Base-by-base conservation (phyloP, 495 filamentous ascomycete species). In the Chaetomidium leptoderma region DNA sequence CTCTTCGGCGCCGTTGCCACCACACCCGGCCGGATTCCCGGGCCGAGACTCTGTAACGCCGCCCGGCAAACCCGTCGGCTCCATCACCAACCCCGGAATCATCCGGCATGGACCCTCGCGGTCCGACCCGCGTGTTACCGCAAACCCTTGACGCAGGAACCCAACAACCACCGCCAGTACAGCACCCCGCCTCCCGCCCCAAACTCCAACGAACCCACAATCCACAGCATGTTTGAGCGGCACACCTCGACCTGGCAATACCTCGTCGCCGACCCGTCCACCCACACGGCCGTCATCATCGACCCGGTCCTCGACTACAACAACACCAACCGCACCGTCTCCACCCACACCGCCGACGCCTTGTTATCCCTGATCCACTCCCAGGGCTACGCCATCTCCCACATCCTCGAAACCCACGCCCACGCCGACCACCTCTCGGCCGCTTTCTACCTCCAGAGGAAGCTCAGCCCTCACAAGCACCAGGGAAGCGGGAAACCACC, bases 401-500 rank as follows among this genome's bases (percentile, higher is more conserved):
- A 57, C 23, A 79, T 86, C 27, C 72, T 86, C n/a, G 83, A 85
- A 58, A 85, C 83, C 0, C 83, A 86, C 61, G 78, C 74, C 7
- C 83, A 86, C 59, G 83, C 83, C 19, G 83, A 85, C 64, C 83
- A 85, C 62, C 60, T 85, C 10, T 83, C 80, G 1, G 76, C 83
- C 0, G 65, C 82, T 0, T 68, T 67, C 7, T 86, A 85, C 60
- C 69, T 86, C 0, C 81, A 82, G 58, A 50, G 56, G 0, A 63
- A 60, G 6, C 70, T 86, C n/a, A n/a, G n/a, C n/a, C n/a, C n/a
- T n/a, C n/a, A n/a, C n/a, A n/a, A 0, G 55, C 48, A 0, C 40
- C 43, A 37, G 0, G 66, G 71, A 43, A 62, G 59, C 11, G 29
- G 26, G 1, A 66, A 61, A 55, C 78, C 5, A 4, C 36, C 79